Evolutionary conservation across 768 basidiomycete genomes (phyloP).

Genomic region (Tricholoma flavovirens): DNA sequence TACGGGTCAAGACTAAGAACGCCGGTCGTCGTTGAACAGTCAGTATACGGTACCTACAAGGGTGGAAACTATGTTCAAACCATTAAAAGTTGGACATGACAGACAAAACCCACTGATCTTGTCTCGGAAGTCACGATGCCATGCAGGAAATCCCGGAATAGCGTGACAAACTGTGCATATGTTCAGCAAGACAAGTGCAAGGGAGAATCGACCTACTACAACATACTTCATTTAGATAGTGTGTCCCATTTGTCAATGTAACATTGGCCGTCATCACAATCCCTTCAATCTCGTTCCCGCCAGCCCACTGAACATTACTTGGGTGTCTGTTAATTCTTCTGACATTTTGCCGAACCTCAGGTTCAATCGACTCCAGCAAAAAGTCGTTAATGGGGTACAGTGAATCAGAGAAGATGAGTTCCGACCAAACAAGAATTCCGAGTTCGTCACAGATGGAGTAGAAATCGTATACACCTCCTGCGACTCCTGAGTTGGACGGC

Average conservation of each 20-base stretch:
- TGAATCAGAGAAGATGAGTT: conserved; percentile 54
- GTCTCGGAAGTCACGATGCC: conserved; percentile 44
- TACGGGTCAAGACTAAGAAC: conserved; percentile 53
- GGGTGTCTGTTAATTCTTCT: conserved; percentile 52
- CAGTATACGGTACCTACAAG: conserved; percentile 48
- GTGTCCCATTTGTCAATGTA: conserved; percentile 35
- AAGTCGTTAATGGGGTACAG: conserved; percentile 53
- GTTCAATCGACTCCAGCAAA: conserved; percentile 44
- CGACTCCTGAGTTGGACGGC: conserved; percentile 32
- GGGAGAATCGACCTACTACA: not conserved
- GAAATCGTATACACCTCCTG: conserved; percentile 48
- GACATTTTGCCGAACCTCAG: conserved; percentile 54
- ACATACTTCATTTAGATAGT: conserved; percentile 44
- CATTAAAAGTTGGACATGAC: not conserved
- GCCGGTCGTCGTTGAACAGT: conserved; percentile 54
- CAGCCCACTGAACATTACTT: conserved; percentile 55
- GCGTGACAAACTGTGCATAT: conserved; percentile 34
- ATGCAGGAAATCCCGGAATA: conserved; percentile 51
- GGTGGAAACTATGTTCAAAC: not conserved
- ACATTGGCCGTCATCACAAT: conserved; percentile 36
- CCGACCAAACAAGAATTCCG: conserved; percentile 57
- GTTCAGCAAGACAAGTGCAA: not conserved
- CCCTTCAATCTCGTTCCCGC: conserved; percentile 56
- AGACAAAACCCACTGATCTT: conserved; percentile 32
- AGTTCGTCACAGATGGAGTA: conserved; percentile 55